Percentiles rank a stretch among this genome's conserved stretches.
Conservation (phyloP, 2,329 filamentous ascomycete species). For the Volutella citrinella region DNA sequence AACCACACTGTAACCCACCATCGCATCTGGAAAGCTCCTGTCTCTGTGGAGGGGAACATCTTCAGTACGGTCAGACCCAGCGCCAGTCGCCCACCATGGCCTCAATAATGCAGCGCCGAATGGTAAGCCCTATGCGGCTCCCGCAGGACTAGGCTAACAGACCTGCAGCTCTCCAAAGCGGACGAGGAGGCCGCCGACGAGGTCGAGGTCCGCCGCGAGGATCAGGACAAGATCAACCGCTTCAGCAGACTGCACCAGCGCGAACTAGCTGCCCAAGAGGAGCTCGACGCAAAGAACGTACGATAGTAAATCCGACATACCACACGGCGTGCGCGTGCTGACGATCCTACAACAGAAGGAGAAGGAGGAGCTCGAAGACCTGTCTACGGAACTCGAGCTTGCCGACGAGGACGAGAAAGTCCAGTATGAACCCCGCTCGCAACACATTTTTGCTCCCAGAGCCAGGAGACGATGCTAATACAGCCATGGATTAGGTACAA, state of each 20-base stretch:
- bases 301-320: slow-evolving; percentile 24
- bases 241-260: slow-evolving; percentile 94
- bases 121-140: too few species aligned
- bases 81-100: slow-evolving; percentile 29
- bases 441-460: too few species aligned
- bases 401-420: slow-evolving; percentile 93
- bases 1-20: slow-evolving; percentile 25
- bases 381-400: slow-evolving; percentile 86
- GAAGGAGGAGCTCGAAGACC: slow-evolving; percentile 95
- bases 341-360: slow-evolving; percentile 68
- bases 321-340: slow-evolving; percentile 10
- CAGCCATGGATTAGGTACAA: slow-evolving; percentile 67
- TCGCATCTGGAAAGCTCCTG: slow-evolving; percentile 10
- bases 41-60: slow-evolving; percentile 13
- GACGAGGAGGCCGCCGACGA: slow-evolving; percentile 84
- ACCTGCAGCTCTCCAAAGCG: slow-evolving; percentile 86
- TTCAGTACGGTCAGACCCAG: slow-evolving; percentile 13
- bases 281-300: slow-evolving; percentile 77
- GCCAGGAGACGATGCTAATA: too few species aligned
- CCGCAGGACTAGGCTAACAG: too few species aligned
- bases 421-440: slow-evolving; percentile 59
- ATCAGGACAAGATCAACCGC: slow-evolving; percentile 98
- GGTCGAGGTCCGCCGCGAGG: slow-evolving; percentile 89
- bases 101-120: slow-evolving; percentile 56
- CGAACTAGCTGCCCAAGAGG: slow-evolving; percentile 73